Evolutionary conservation across 305 asterid genomes (phyloP), one percentile per base, ranked within the genome.

Genomic region (Petunia hybrid): DNA sequence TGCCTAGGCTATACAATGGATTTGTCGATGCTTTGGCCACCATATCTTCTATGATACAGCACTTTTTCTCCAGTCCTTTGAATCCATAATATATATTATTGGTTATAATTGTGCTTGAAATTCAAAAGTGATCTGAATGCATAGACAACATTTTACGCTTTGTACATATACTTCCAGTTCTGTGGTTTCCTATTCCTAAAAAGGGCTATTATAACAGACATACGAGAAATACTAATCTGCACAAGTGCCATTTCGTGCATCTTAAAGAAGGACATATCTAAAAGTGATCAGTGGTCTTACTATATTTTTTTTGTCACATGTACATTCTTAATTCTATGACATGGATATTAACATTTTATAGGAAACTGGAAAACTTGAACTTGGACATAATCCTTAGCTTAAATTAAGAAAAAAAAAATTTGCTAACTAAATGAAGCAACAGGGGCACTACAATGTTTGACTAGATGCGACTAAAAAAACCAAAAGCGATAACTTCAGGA

Each of bases 101-200:
- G 45, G n/a, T 74, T 74, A 4, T 53, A 74, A 64, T 38, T 74
- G 63, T 73, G 36, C 63, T 53, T 73, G 46, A 60, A 36, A 74
- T 74, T 74, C 36, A 74, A 35, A 38, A 74, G 8, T 53, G 64
- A 36, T 36, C 38, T 36, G 78, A 71, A 36, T 74, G 51, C 78
- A 73, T 35, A 51, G 63, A 51, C 35, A 36, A 51, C 12, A 6
- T 36, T 35, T 74, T 36, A 36, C n/a, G 48, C 64, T 43, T 12
- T 71, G 31, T 60, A 71, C 77, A 46, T 12, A 22, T 48, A 48
- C 2, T 71, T 22, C 57, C 40, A 46, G 48, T 10, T 71, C 61
- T 12, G 77, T 1, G 4, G 35, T 51, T 73, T 51, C 78, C 36
- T 73, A 13, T 74, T 74, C 64, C 64, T 22, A 53, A 74, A 35